phyloP scores from a whole-genome alignment of 2,329 filamentous ascomycete species.

The Aspergillus japonicus region DNA sequence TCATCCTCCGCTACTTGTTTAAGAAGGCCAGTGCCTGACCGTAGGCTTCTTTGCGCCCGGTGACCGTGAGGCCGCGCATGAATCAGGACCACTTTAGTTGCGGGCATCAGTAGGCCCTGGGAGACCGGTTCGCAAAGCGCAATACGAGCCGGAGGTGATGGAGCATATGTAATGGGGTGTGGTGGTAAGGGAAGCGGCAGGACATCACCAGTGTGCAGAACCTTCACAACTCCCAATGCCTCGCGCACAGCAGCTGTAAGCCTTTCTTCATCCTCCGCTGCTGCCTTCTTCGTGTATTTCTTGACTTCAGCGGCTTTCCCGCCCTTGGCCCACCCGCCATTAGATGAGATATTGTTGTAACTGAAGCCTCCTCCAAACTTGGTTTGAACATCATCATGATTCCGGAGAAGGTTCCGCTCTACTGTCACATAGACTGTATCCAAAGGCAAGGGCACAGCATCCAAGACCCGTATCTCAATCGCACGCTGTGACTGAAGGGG shows the following conservation, averaged over 20 bases:
- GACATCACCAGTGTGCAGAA: slow-evolving; percentile 82
- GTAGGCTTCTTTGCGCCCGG: slow-evolving; percentile 44
- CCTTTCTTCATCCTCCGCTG: slow-evolving; percentile 53
- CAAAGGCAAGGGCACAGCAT: slow-evolving; percentile 74
- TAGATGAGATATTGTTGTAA: slow-evolving; percentile 33
- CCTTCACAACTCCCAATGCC: slow-evolving; percentile 67
- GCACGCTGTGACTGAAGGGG: slow-evolving; percentile 69
- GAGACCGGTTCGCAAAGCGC: slow-evolving; percentile 92
- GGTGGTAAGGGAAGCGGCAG: slow-evolving; percentile 73
- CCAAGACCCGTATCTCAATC: slow-evolving; percentile 79
- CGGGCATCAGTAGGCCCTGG: slow-evolving; percentile 74
- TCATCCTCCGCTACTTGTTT: slow-evolving; percentile 60
- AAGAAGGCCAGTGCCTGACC: slow-evolving; percentile 52
- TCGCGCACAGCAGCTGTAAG: slow-evolving; percentile 68
- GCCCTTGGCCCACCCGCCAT: slow-evolving; percentile 40
- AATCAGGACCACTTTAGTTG: slow-evolving; percentile 77
- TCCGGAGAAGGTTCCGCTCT: slow-evolving; percentile 74
- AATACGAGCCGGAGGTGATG: slow-evolving; percentile 80
- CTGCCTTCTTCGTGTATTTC: slow-evolving; percentile 35
- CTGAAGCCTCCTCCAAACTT: slow-evolving; percentile 70
- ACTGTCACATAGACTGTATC: slow-evolving; percentile 85
- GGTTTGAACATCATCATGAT: slow-evolving; percentile 78
- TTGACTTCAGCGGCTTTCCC: slow-evolving; percentile 32
- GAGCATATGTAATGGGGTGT: slow-evolving; percentile 82
- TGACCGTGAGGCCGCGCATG: slow-evolving; percentile 50